Evolutionary conservation across 352 stramenopile genomes (phyloP).

Genomic region (Pythium aristosporum): DNA sequence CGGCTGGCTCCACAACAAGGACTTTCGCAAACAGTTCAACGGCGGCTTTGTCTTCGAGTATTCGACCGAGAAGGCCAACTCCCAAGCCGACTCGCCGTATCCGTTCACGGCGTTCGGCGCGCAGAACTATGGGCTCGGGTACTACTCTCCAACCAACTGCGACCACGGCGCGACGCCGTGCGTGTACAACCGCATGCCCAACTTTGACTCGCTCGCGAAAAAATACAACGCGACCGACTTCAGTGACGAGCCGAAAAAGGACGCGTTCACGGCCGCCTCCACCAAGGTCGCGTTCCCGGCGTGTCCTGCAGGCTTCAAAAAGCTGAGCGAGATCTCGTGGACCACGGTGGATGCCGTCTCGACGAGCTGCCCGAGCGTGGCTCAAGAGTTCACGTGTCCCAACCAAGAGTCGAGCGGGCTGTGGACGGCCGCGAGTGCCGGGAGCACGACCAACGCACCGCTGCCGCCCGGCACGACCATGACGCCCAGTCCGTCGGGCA

Average conservation of each 20-base stretch:
- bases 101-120: conserved; percentile 73
- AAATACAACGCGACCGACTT: conserved; percentile 49
- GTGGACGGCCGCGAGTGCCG: conserved; percentile 28
- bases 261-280: conserved; percentile 27
- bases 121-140: conserved; percentile 87
- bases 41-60: conserved; percentile 86
- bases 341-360: conserved; percentile 14
- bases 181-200: conserved; percentile 71
- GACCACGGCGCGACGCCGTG: conserved; percentile 56
- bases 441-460: conserved; percentile 4
- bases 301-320: conserved; percentile 10
- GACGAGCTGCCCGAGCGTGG: conserved; percentile 5
- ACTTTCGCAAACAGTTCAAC: conserved; percentile 55
- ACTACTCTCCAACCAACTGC: conserved; percentile 73
- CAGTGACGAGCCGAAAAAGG: conserved; percentile 33
- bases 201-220: conserved; percentile 62
- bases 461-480: background rate
- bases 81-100: conserved; percentile 45
- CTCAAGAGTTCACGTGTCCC: conserved; percentile 35
- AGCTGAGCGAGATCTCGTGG: conserved; percentile 18
- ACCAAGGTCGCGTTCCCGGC: conserved; percentile 17
- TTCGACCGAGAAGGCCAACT: conserved; percentile 75
- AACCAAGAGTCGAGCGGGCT: conserved; percentile 39
- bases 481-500: background rate
- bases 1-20: conserved; percentile 50